Evolutionary conservation across 768 basidiomycete genomes (phyloP), one percentile per base, ranked within the genome.

Genomic region (Amanita pallidorosea): DNA sequence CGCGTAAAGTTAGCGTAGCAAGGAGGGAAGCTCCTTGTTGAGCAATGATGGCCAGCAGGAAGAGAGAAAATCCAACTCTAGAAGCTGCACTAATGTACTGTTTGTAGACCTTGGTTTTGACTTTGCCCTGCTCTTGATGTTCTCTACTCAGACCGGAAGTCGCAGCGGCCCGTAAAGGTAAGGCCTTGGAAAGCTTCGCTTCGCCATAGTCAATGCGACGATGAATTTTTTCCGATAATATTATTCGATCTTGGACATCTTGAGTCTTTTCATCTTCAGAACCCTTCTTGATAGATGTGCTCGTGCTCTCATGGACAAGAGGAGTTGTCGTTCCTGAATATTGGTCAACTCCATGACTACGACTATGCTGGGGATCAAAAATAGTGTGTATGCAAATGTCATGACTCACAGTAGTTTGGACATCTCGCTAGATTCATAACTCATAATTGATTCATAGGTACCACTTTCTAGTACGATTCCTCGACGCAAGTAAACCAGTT

Each of bases 31-130:
- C 60, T 5, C 69, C 74, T 62, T 94, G 91, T 50, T 80, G 72
- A 12, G 65, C 53, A 40, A 80, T 46, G 4, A 75, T 78, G 6
- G 73, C 68, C 18, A 83, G 45, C 6, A 92, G 54, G 55, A 86
- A 85, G 54, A 86, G 56, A 5, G 60, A 59, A 60, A 89, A 91
- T 1, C 88, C 92, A 1, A 69, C 56, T 55, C 74, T 80, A 1
- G 89, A 92, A 7, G 88, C 87, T 0, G 92, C 87, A 51, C 78
- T 67, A 57, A 95, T 74, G 60, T 96, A 96, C 51, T 80, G 69
- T 45, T 66, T 60, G 63, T 96, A 96, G 2, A 96, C 89, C 5
- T 75, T 67, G 12, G 62, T 58, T 65, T 91, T 91, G 51, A 95
- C 92, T 22, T 75, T 76, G 4, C 92, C 92, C 60, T 84, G 81